Evolutionary conservation across 2,329 filamentous ascomycete species (phyloP).

Genomic region (Tolypocladium guangdongense): DNA sequence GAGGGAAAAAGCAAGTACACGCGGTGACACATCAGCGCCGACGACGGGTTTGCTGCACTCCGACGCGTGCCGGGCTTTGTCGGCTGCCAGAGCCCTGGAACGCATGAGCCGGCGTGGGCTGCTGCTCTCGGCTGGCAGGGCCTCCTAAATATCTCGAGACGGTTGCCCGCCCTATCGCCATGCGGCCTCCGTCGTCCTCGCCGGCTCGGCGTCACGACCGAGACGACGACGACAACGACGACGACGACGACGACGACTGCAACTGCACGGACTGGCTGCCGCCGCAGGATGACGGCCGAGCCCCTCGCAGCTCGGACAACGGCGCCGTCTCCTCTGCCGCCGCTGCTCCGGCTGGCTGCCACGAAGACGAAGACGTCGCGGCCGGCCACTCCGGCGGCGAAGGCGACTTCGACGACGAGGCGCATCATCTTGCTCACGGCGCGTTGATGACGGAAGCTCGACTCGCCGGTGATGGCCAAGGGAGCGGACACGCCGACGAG

Average conservation of each 20-base stretch:
- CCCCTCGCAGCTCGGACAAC: not conserved
- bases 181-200: constrained; percentile 6
- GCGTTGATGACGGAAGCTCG: not conserved
- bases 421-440: not conserved
- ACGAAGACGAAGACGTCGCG: not conserved
- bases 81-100: not conserved
- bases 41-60: not conserved
- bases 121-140: not conserved
- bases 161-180: constrained; percentile 3
- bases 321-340: not conserved
- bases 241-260: not conserved
- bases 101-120: not conserved
- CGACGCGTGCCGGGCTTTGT: not conserved
- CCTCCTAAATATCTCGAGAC: not conserved
- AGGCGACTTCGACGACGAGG: not conserved
- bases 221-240: not conserved
- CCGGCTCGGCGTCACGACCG: constrained; percentile 3
- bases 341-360: not conserved
- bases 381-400: not conserved
- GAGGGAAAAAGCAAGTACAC: not conserved
- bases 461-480: not conserved
- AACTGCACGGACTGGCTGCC: not conserved
- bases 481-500: not conserved
- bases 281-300: constrained; percentile 3
- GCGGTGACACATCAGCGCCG: not conserved